Evolutionary conservation across 1,139 yeast genomes (phyloP), one percentile per base, ranked within the genome.

Genomic region (Scheffersomyces illinoinensis): DNA sequence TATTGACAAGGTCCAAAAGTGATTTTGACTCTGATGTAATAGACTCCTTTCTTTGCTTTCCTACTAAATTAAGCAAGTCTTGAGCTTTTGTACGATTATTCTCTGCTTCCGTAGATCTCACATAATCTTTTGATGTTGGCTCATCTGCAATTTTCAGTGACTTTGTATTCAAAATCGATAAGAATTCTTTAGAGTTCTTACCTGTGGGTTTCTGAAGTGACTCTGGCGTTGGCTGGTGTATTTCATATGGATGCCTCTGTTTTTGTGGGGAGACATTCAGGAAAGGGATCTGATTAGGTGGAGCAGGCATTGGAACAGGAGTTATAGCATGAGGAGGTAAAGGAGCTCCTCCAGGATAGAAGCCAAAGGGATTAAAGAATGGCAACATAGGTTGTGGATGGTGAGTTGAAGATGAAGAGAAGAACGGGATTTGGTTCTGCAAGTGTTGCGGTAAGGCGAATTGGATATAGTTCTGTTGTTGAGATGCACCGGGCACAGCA

Each of bases 111-210:
- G 17, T 50, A 24, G 52, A 12, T 19, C 59, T 60, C 19, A 47
- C 17, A 2, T 64, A 67, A 10, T 62, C 57, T 54, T 59, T 64
- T 54, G 54, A 63, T 19, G 21, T 50, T 54, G 52, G 14, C 53
- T 54, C 20, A 56, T 63, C 66, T 56, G 51, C 59, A 67, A 52
- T 63, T 61, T 57, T 64, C 59, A 3, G 62, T 17, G 56, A 52
- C 57, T 61, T 61, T 57, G 71, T 71, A 49, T 79, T 84, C 63
- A 86, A 74, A 26, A 86, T 76, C 5, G 86, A 82, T 60, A 86
- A 74, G 20, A 86, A 68, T 59, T 85, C 88, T 62, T 79, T 83
- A 10, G 88, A 81, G 61, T 85, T 79, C 0, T 79, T 73, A 57
- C 72, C 78, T 39, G 75, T 72, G 2, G 84, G 82, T 64, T 77